Evolutionary conservation across 1,284 basidiomycete genomes (phyloP).

Genomic region (Cutaneotrichosporon curvatum): DNA sequence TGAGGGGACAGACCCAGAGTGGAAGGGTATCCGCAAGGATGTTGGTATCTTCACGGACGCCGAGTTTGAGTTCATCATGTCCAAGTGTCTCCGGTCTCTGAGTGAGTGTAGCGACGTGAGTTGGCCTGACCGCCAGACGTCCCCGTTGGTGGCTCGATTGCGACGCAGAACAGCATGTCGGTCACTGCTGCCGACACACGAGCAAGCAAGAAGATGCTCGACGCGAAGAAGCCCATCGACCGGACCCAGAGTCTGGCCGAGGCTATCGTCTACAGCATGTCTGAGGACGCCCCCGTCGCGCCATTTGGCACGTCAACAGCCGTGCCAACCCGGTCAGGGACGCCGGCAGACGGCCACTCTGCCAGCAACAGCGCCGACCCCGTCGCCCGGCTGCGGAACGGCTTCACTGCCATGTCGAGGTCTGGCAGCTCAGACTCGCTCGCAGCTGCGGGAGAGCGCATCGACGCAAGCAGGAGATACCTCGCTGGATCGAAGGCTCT

Average conservation of each 20-base stretch:
- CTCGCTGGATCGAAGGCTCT: constrained; percentile 83
- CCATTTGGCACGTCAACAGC: constrained; percentile 28
- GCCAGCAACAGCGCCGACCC: constrained; percentile 8
- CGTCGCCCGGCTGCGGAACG: constrained; percentile 28
- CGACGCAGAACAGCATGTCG: constrained; percentile 38
- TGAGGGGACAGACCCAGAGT: constrained; percentile 61
- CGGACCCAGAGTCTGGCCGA: constrained; percentile 72
- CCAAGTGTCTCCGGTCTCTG: constrained; percentile 80
- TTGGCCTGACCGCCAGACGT: constrained; percentile 49
- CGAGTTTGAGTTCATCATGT: constrained; percentile 79
- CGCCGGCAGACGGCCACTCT: constrained; percentile 41
- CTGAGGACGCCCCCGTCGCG: constrained; percentile 62
- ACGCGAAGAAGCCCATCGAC: constrained; percentile 70
- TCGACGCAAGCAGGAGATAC: constrained; percentile 49
- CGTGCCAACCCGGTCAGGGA: constrained; percentile 48
- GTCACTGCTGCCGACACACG: constrained; percentile 51
- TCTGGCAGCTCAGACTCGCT: constrained; percentile 38
- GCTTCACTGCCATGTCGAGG: constrained; percentile 45
- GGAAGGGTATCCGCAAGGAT: constrained; percentile 68
- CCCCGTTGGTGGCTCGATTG: constrained; percentile 36
- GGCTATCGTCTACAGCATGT: constrained; percentile 85
- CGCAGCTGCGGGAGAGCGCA: constrained; percentile 36
- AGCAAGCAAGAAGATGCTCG: constrained; percentile 58
- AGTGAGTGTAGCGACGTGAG: constrained; percentile 52
- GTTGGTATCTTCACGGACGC: constrained; percentile 79